phyloP scores from a whole-genome alignment of 768 basidiomycete genomes.

The Ramaria sp. region DNA sequence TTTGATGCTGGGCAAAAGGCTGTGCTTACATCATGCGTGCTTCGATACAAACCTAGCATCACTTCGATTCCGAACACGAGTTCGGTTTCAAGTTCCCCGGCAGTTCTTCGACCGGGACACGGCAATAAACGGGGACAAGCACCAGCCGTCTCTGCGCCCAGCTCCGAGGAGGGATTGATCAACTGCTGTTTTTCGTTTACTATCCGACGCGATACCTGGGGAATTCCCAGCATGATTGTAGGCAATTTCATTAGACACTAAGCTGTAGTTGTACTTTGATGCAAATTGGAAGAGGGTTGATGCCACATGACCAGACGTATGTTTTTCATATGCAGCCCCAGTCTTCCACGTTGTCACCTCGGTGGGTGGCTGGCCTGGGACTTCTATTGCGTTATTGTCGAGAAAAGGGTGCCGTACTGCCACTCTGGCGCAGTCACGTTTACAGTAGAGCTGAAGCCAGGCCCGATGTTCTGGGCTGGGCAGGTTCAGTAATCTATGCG shows the following conservation, averaged over 20 bases:
- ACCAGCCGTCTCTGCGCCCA: conserved; percentile 16
- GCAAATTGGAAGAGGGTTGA: too few species aligned
- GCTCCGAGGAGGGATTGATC: conserved; percentile 62
- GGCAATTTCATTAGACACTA: conserved; percentile 63
- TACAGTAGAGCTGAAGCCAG: too few species aligned
- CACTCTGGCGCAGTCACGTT: too few species aligned
- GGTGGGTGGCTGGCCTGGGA: too few species aligned
- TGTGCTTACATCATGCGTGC: conserved; percentile 82
- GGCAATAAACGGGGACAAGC: conserved; percentile 17
- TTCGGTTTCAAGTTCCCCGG: conserved; percentile 17
- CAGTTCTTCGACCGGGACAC: conserved; percentile 10
- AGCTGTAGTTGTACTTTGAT: background rate
- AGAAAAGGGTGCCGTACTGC: too few species aligned
- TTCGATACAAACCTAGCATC: conserved; percentile 65
- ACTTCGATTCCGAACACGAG: conserved; percentile 27
- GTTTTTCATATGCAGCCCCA: too few species aligned
- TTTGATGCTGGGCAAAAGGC: conserved; percentile 90
- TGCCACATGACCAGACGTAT: too few species aligned
- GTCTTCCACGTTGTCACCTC: too few species aligned
- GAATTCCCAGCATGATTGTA: conserved; percentile 84
- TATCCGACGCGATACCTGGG: conserved; percentile 74
- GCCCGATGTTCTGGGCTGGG: too few species aligned
- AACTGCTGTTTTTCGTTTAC: conserved; percentile 91
- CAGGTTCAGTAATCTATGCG: too few species aligned
- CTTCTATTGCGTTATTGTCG: too few species aligned